Evolutionary conservation across 192 early-diverging fungal species (phyloP).

Genomic region (Coemansia sp.): DNA sequence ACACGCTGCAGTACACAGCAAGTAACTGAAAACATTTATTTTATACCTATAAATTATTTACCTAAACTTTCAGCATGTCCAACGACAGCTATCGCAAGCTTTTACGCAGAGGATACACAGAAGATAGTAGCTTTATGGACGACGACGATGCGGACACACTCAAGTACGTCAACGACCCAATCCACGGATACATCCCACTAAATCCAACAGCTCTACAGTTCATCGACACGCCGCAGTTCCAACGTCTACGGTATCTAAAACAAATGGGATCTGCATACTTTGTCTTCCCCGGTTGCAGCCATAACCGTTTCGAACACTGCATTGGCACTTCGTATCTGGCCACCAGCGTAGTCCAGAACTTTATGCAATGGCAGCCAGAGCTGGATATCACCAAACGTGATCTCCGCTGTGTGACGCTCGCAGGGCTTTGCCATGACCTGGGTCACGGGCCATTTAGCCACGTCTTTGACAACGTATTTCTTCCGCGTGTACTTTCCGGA

Average conservation of each 20-base stretch:
- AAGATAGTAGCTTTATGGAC: slow-evolving; percentile 10
- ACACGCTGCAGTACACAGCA: too few relatives aligned
- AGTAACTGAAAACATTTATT: too few relatives aligned
- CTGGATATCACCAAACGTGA: slow-evolving; percentile 77
- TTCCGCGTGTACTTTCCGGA: slow-evolving; percentile 62
- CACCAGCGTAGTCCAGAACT: slow-evolving; percentile 65
- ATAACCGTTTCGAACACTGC: slow-evolving; percentile 96
- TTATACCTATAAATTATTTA: too few relatives aligned
- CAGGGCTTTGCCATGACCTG: slow-evolving; percentile 93
- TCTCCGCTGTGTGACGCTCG: slow-evolving; percentile 81
- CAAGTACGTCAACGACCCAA: slow-evolving; percentile 50
- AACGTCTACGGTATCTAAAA: slow-evolving; percentile 90
- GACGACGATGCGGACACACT: not conserved
- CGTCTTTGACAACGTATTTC: slow-evolving; percentile 89
- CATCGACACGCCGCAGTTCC: slow-evolving; percentile 96
- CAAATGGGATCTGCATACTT: slow-evolving; percentile 84
- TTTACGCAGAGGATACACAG: slow-evolving; percentile 31
- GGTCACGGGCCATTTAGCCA: slow-evolving; percentile 98
- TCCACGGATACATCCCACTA: slow-evolving; percentile 71
- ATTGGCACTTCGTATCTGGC: slow-evolving; percentile 87
- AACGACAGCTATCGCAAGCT: slow-evolving; percentile 7
- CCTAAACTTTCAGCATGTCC: too few relatives aligned
- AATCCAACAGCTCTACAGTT: slow-evolving; percentile 63
- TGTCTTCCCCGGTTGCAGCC: slow-evolving; percentile 91
- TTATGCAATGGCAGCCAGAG: slow-evolving; percentile 74